Evolutionary conservation across 139 green algal genomes (phyloP), one percentile per base, ranked within the genome.

Genomic region (Chlamydomonas schloesseri): DNA sequence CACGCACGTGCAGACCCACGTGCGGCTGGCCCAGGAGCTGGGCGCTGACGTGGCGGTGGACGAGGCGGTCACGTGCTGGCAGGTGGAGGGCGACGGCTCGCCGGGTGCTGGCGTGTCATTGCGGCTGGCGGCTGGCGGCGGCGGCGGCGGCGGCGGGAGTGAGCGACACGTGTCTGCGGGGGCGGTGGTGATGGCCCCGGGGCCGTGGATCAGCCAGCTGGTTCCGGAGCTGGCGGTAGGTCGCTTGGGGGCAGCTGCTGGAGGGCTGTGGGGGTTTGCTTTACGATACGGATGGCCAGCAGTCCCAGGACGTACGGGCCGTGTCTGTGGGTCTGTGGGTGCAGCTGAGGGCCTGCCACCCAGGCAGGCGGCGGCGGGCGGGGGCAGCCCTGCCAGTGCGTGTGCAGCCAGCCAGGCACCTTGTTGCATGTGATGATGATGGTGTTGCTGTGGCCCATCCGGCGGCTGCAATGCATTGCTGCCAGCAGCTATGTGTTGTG

Each of bases 191-290:
- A 47, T 97, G 58, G 71, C 88, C 6, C 79, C 89, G 0, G 95
- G 95, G 0, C 84, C 93, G 0, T 98, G 95, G 95, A 94, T 96
- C 26, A 58, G 87, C 3, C 31, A 93, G 31, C 72, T 97, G 69
- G 90, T 97, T 37, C 95, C 95, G 13, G 87, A 95, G 62, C 83
- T 96, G 31, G 82, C 92, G 90, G 93, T 94, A 46, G 34, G 71
- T 14, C 42, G 42, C 6, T 8, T 13, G 21, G 9, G 36, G 37
- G 73, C 10, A 0, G 46, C 1, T 34, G 20, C 42, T 67, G 53
- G 37, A 17, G 65, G 80, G 68, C 23, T 42, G 33, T 8, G 28
- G 65, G 29, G 42, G 26, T 67, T 17, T 26, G 17, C n/a, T n/a
- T n/a, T n/a, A n/a, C n/a, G n/a, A n/a, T n/a, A n/a, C n/a, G n/a